Evolutionary conservation across 352 stramenopile genomes (phyloP).

Genomic region (Peronospora farinosa): DNA sequence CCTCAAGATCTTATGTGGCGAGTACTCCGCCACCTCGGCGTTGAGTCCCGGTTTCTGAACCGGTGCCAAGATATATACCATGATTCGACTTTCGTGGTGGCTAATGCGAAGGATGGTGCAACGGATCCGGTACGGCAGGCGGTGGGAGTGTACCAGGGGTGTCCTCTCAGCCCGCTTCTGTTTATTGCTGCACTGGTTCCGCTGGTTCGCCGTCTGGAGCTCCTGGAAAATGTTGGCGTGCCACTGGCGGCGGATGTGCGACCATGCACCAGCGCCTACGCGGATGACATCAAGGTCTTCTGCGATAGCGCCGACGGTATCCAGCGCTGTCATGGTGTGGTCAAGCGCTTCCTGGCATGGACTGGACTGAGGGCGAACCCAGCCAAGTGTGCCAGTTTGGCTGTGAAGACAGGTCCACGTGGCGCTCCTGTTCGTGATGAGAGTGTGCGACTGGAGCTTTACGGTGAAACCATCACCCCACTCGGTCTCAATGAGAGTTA

Average conservation of each 20-base stretch:
- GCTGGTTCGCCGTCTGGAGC: constrained; percentile 6
- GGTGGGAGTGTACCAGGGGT: constrained; percentile 23
- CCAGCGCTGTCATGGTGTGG: constrained; percentile 2
- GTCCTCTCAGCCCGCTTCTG: constrained; percentile 18
- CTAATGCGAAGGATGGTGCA: constrained; percentile 15
- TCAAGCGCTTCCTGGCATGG: constrained; percentile 5
- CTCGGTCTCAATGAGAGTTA: constrained; percentile 3
- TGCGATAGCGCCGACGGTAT: constrained; percentile 2
- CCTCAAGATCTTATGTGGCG: constrained; percentile 15
- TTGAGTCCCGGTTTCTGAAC: constrained; percentile 3
- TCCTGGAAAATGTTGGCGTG: constrained; percentile 2
- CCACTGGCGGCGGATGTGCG: constrained; percentile 1
- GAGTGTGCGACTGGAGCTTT: background rate
- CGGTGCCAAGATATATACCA: constrained; percentile 9
- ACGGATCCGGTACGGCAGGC: constrained; percentile 17
- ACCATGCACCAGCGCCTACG: constrained; percentile 1
- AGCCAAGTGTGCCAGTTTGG: constrained; percentile 10
- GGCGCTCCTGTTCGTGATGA: constrained; percentile 14
- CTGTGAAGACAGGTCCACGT: constrained; percentile 2
- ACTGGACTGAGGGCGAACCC: constrained; percentile 4
- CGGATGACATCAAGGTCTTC: constrained; percentile 8
- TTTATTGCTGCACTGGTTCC: constrained; percentile 18
- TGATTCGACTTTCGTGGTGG: constrained; percentile 6
- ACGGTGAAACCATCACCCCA: background rate
- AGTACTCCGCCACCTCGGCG: constrained; percentile 12